phyloP scores from a whole-genome alignment of 176 grass and related monocot species.

The Aegilops speltoides region DNA sequence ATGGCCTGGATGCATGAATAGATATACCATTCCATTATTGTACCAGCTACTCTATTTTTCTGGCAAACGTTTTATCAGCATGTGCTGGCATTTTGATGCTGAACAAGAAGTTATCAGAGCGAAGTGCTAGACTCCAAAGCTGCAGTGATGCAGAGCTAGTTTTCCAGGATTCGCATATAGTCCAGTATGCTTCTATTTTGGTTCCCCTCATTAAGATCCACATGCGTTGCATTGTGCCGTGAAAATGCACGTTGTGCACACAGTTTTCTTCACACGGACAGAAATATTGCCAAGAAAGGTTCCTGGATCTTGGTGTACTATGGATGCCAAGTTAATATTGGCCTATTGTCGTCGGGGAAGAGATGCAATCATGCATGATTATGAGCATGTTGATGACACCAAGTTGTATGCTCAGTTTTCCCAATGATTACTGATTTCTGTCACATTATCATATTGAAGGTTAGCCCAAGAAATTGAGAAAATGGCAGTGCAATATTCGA shows the following conservation, averaged over 20 bases:
- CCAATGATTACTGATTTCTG: not conserved
- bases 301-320: conserved; percentile 1
- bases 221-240: not conserved
- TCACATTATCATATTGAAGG: not conserved
- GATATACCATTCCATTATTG: conserved; percentile 25
- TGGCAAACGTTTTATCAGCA: conserved; percentile 15
- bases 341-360: not conserved
- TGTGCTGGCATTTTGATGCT: conserved; percentile 2
- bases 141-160: not conserved
- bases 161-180: not conserved
- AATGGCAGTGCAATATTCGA: not conserved
- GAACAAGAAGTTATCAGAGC: not conserved
- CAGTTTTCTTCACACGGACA: not conserved
- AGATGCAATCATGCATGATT: not conserved
- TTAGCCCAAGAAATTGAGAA: not conserved
- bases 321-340: not conserved
- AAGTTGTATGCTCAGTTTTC: not conserved
- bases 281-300: not conserved
- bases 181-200: conserved; percentile 23
- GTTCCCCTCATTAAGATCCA: not conserved
- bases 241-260: not conserved
- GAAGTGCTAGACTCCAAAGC: not conserved
- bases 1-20: not conserved
- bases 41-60: conserved; percentile 10
- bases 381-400: not conserved